These are phyloP conservation scores for Erodium chrysanthum DNA, from an alignment of 441 rosid genomes.

Conservation along the genomic window DNA sequence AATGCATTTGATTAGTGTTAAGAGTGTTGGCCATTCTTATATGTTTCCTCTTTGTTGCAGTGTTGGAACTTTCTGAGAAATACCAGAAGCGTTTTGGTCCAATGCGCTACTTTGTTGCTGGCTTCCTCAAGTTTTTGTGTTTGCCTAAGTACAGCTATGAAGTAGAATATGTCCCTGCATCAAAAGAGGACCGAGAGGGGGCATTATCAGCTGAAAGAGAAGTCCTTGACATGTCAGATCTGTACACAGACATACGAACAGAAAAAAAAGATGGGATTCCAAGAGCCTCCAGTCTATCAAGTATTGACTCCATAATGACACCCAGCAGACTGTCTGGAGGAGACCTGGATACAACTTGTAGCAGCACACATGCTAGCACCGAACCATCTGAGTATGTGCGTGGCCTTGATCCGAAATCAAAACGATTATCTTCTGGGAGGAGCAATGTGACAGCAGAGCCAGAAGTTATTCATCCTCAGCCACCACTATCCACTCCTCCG, in stretches of 20 bases:
- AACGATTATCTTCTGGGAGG: constrained; percentile 73
- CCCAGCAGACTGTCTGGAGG: constrained; percentile 68
- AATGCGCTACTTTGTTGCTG: constrained; percentile 91
- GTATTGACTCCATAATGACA: constrained; percentile 90
- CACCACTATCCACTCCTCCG: constrained; percentile 67
- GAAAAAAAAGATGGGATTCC: constrained; percentile 73
- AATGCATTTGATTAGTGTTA: neutral
- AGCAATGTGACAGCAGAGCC: constrained; percentile 56
- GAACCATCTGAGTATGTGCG: constrained; percentile 95
- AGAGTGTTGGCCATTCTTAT: constrained; percentile 5
- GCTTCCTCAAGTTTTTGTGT: constrained; percentile 88
- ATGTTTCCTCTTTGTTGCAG: constrained; percentile 35
- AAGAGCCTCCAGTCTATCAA: constrained; percentile 90
- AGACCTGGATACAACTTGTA: constrained; percentile 55
- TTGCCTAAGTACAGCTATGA: constrained; percentile 89
- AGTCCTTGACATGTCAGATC: constrained; percentile 61
- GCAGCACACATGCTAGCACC: constrained; percentile 71
- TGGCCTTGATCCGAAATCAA: constrained; percentile 78
- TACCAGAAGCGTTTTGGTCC: constrained; percentile 93
- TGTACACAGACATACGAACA: constrained; percentile 73
- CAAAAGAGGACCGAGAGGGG: constrained; percentile 53
- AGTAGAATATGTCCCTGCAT: constrained; percentile 85
- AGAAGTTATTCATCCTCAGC: constrained; percentile 79
- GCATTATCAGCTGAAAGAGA: constrained; percentile 30
- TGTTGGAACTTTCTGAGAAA: constrained; percentile 88